These are phyloP conservation scores for Plantago rigida DNA, from an alignment of 305 asterid genomes.

Conservation along the genomic window DNA sequence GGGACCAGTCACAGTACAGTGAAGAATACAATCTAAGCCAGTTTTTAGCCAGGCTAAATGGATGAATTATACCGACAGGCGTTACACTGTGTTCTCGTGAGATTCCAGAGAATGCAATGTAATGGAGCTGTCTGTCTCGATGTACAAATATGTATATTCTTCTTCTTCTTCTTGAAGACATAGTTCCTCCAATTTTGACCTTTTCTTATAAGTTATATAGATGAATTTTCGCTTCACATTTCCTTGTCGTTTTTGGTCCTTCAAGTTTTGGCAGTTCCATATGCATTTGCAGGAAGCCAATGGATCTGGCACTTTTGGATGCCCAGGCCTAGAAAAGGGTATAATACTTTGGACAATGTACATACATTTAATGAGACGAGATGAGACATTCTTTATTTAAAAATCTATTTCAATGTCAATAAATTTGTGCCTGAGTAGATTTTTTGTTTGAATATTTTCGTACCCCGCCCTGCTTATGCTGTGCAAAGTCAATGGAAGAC, in stretches of 20 bases:
- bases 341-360: constrained; percentile 7
- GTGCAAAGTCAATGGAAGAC: too few relatives aligned
- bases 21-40: constrained; percentile 85
- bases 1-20: constrained; percentile 98
- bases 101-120: constrained; percentile 19
- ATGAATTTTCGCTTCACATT: background rate
- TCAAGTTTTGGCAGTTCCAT: constrained; percentile 7
- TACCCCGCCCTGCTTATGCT: too few relatives aligned
- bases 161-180: background rate
- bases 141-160: constrained; percentile 8
- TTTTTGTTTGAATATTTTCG: too few relatives aligned
- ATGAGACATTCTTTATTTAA: background rate
- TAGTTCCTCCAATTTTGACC: constrained; percentile 7
- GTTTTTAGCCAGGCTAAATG: constrained; percentile 71
- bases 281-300: constrained; percentile 7
- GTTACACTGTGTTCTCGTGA: constrained; percentile 18
- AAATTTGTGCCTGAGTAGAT: background rate
- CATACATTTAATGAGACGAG: background rate
- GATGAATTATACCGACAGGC: constrained; percentile 33
- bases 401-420: too few relatives aligned
- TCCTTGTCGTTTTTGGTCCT: background rate
- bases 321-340: constrained; percentile 7
- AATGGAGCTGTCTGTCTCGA: background rate
- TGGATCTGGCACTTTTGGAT: constrained; percentile 10
- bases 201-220: background rate